Conservation (phyloP, 352 stramenopile genomes). For the Pythium dissimile region DNA sequence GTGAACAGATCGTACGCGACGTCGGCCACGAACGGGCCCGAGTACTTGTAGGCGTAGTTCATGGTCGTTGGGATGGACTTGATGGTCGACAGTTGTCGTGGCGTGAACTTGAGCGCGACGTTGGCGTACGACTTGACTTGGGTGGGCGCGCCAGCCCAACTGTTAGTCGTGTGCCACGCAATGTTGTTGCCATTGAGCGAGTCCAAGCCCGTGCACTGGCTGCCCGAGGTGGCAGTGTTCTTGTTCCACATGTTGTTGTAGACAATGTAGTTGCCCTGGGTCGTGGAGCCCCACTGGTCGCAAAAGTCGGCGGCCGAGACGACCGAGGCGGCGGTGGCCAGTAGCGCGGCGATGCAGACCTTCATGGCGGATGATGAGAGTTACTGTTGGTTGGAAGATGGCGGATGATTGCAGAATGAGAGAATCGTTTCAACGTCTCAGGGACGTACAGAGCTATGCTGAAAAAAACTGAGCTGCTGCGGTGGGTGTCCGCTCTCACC, state of each 20-base stretch:
- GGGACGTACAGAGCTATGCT: too few relatives aligned
- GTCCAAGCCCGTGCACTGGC: not conserved
- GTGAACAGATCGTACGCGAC: slow-evolving; percentile 34
- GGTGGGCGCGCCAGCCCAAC: not conserved
- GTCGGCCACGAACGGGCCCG: not conserved
- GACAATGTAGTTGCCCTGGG: not conserved
- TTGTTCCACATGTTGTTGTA: not conserved
- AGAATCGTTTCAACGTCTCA: too few relatives aligned
- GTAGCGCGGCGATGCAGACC: not conserved
- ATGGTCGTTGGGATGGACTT: not conserved
- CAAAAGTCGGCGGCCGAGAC: not conserved
- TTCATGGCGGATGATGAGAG: too few relatives aligned
- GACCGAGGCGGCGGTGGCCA: not conserved
- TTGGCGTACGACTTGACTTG: not conserved
- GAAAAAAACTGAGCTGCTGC: too few relatives aligned
- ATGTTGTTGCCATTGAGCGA: not conserved
- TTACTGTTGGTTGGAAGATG: too few relatives aligned
- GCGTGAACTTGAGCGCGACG: not conserved
- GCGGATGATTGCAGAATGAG: too few relatives aligned
- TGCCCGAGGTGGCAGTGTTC: not conserved
- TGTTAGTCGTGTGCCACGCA: not conserved
- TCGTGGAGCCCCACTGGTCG: not conserved
- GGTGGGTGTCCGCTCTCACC: too few relatives aligned
- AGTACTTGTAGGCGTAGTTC: not conserved
- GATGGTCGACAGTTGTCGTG: not conserved